These are phyloP conservation scores for Crassisporium funariophilum DNA, from an alignment of 768 basidiomycete species.

Conservation along the genomic window DNA sequence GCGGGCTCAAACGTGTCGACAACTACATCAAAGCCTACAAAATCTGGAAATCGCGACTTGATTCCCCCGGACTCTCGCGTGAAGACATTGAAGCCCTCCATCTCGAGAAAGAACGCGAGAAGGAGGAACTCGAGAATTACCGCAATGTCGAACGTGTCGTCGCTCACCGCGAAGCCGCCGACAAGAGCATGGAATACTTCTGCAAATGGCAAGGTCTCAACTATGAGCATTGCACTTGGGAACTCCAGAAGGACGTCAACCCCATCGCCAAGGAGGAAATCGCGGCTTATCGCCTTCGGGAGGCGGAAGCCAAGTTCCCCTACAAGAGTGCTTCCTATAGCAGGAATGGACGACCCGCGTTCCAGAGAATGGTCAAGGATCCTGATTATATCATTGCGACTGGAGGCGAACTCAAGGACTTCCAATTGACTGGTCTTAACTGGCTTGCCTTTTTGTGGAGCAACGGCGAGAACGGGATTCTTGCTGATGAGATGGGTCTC, in stretches of 20 bases:
- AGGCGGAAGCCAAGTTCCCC: constrained; percentile 80
- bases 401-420: constrained; percentile 92
- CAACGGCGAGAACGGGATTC: constrained; percentile 92
- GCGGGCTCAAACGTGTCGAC: constrained; percentile 95
- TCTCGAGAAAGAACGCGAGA: constrained; percentile 85
- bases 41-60: constrained; percentile 64
- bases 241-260: constrained; percentile 77
- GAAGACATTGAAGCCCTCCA: constrained; percentile 91
- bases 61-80: constrained; percentile 64
- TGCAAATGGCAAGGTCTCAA: constrained; percentile 96
- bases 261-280: constrained; percentile 78
- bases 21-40: constrained; percentile 97
- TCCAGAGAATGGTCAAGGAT: constrained; percentile 83
- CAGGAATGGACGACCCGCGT: constrained; percentile 69
- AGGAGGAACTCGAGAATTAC: constrained; percentile 89
- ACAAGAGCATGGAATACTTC: constrained; percentile 78
- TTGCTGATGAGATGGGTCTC: constrained; percentile 99
- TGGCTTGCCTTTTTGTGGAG: constrained; percentile 99
- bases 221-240: constrained; percentile 97
- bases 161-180: constrained; percentile 65
- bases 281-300: constrained; percentile 75
- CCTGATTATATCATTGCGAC: constrained; percentile 81
- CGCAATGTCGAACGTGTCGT: constrained; percentile 93
- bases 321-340: constrained; percentile 77
- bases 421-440: constrained; percentile 96